Evolutionary conservation across 2,329 filamentous ascomycete genomes (phyloP).

Genomic region (Cryphonectria carpinicola): DNA sequence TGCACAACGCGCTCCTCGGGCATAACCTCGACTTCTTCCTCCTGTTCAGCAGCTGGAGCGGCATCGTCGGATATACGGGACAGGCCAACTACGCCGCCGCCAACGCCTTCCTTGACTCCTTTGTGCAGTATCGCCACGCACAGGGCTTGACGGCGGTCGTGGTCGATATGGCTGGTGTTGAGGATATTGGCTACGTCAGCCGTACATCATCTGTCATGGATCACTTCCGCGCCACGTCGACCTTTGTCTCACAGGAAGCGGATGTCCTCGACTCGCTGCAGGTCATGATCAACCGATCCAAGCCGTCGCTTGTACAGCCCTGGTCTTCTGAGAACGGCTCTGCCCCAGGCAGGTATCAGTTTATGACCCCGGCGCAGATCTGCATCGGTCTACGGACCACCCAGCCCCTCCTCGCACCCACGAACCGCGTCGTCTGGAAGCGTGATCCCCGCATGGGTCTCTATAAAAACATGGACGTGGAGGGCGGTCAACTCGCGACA

Average conservation of each 20-base stretch:
- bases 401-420: constrained; percentile 14
- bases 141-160: constrained; percentile 40
- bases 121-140: constrained; percentile 39
- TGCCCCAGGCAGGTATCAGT: neutral
- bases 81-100: constrained; percentile 34
- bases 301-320: neutral
- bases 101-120: constrained; percentile 42
- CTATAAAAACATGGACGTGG: constrained; percentile 21
- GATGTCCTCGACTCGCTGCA: constrained; percentile 36
- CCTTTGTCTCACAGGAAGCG: constrained; percentile 32
- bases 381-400: constrained; percentile 12
- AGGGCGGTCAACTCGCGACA: neutral
- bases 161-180: constrained; percentile 43
- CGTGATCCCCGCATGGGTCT: constrained; percentile 24
- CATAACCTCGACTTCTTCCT: constrained; percentile 31
- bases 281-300: constrained; percentile 20
- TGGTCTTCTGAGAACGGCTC: no score
- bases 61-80: constrained; percentile 12
- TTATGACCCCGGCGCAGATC: neutral
- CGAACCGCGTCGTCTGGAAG: constrained; percentile 20
- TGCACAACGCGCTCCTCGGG: constrained; percentile 34
- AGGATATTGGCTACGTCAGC: constrained; percentile 35
- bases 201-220: constrained; percentile 30
- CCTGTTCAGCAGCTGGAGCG: constrained; percentile 14
- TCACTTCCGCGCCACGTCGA: constrained; percentile 32